Evolutionary conservation across 169 alveolate genomes (phyloP), one percentile per base, ranked within the genome.

Genomic region (Babesia gibsoni): DNA sequence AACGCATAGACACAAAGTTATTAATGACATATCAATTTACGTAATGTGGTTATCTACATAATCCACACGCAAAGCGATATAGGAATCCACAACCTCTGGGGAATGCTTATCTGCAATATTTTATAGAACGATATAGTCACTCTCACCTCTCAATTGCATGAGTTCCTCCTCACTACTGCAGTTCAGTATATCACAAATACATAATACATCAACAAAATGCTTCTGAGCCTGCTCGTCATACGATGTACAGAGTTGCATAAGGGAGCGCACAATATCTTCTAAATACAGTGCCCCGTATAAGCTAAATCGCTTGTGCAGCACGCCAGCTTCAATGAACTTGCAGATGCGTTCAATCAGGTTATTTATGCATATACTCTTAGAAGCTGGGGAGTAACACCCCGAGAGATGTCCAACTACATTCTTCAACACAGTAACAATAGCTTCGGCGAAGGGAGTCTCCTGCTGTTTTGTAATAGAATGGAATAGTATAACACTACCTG

Each of bases 231-330:
- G 33, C 45, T 57, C 77, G 70, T 78, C 79, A 27, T 68, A 52
- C 9, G 72, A 49, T 7, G 87, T 52, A 56, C 82, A 78, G 9
- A 72, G 41, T 16, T 49, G 41, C 57, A 78, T 61, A 1, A 78
- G 54, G 18, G 87, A 78, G 20, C 87, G 68, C 25, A 78, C 49
- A 23, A 46, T 49, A 23, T 35, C 39, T 50, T 78, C 87, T 16
- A 78, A 66, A 57, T 69, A 58, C 10, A 78, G 70, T 27, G 87
- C 87, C 14, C 87, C 87, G 56, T 78, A 78, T 4, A 78, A 67
- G n/a, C 78, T 78, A 46, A 78, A 67, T n/a, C 46, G 52, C 45
- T 69, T 78, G 6, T 16, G 20, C 41, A 63, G 52, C 4, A 58
- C 41, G 42, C 63, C 46, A 20, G 33, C 42, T 49, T 78, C 87